phyloP scores from a whole-genome alignment of 768 basidiomycete genomes.

The Daedaleopsis sinensis region DNA sequence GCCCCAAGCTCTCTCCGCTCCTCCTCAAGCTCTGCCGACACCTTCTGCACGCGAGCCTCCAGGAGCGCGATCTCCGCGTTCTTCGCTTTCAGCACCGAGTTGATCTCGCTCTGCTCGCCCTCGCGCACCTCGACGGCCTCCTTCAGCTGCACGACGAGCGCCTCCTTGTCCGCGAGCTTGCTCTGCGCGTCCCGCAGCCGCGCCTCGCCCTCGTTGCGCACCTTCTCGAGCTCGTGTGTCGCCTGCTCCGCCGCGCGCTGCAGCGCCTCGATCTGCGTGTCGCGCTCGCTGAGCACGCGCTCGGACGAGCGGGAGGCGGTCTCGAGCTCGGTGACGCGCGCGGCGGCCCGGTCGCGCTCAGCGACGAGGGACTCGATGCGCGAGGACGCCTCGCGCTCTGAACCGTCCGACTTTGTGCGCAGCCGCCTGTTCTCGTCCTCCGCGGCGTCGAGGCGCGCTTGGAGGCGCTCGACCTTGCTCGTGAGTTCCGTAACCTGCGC shows the following conservation, averaged over 20 bases:
- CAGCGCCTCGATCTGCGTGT: conserved; percentile 47
- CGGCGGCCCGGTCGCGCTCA: conserved; percentile 48
- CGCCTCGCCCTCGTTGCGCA: conserved; percentile 47
- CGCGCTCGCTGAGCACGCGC: conserved; percentile 46
- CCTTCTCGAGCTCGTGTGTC: conserved; percentile 47
- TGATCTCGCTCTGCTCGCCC: conserved; percentile 49
- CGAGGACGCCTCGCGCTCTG: conserved; percentile 21
- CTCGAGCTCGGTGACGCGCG: conserved; percentile 47
- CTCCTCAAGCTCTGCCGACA: conserved; percentile 48
- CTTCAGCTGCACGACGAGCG: conserved; percentile 51
- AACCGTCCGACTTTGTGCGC: conserved; percentile 29
- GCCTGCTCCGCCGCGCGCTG: conserved; percentile 46
- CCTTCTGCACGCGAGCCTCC: conserved; percentile 48
- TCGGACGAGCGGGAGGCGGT: conserved; percentile 44
- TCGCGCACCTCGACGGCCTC: conserved; percentile 56
- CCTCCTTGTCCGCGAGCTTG: conserved; percentile 47
- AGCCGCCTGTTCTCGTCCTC: conserved; percentile 75
- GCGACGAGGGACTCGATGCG: conserved; percentile 36
- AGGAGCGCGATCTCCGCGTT: conserved; percentile 62
- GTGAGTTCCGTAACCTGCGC: conserved; percentile 37
- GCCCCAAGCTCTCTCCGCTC: conserved; percentile 69
- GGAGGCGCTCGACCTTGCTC: conserved; percentile 43
- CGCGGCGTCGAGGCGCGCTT: conserved; percentile 55
- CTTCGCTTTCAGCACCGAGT: conserved; percentile 55
- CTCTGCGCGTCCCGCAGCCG: conserved; percentile 46